Base-by-base conservation (phyloP, 352 stramenopile species). In the Phytopythium oedochilum region DNA sequence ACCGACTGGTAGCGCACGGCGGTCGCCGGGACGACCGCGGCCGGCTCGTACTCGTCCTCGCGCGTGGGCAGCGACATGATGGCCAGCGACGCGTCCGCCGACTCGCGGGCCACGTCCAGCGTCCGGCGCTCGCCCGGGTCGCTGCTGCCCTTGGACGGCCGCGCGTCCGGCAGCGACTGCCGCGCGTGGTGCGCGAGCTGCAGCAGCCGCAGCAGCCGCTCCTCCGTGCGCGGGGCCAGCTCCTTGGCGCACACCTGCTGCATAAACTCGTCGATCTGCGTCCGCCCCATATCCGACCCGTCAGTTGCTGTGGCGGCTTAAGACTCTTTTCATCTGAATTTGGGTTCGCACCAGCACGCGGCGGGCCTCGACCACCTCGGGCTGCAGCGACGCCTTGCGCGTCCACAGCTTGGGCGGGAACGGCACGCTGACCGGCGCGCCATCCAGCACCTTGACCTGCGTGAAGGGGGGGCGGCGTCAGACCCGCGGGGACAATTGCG, bases 201-300 rank as follows among this genome's bases (percentile, higher is more conserved):
- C 46, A 92, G 63, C 38, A 92, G 45, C 46, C 83, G 73, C 45
- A 83, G 44, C 5, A 92, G 57, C n/a, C 55, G 55, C 36, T 87
- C 61, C 14, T 85, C 67, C 28, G 61, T 78, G 10, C 53, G 43
- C 14, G 65, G 49, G 14, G 75, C 73, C 50, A 92, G 53, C 18
- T 83, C 61, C 23, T 59, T 63, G 14, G 49, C 59, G 35, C 56
- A 74, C 31, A 88, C 56, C 34, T 83, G 67, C 28, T 77, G 69
- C 74, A 92, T 89, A 51, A 72, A 90, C 46, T 92, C 78, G 46
- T 90, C 86, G 8, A 89, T 54, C 75, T 86, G 39, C 52, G 23
- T 31, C n/a, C n/a, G n/a, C n/a, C n/a, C n/a, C n/a, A n/a, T n/a
- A n/a, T n/a, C n/a, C n/a, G n/a, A n/a, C n/a, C n/a, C n/a, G n/a